A percentile compares a stretch with the other conserved stretches of the same genome.
Conservation (phyloP, 441 rosid species). For the Gossypium laxum region DNA sequence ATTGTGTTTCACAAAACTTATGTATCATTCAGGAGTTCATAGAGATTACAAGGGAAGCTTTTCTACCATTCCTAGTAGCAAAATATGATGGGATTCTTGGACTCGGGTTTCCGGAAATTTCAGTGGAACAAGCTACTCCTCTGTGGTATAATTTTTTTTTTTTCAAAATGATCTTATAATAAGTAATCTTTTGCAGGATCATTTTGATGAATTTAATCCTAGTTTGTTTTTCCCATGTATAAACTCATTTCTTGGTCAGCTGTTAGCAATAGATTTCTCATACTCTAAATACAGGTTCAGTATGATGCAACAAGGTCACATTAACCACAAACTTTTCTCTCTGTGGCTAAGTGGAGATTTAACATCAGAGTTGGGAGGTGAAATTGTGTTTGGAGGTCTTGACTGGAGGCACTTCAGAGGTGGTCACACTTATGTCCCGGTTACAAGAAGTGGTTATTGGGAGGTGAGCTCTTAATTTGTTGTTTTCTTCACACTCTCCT, state of each 20-base stretch:
- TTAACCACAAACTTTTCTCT: slow-evolving; percentile 40
- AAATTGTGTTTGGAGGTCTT: slow-evolving; percentile 55
- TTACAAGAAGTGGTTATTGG: slow-evolving; percentile 41
- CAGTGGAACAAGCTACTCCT: slow-evolving; percentile 37
- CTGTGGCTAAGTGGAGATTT: slow-evolving; percentile 47
- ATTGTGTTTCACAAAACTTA: slow-evolving; percentile 2
- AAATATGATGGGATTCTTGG: slow-evolving; percentile 51
- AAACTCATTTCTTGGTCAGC: neutral
- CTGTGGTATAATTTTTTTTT: slow-evolving; percentile 31
- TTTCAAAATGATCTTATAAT: neutral
- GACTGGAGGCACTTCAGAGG: slow-evolving; percentile 56
- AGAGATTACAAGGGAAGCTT: slow-evolving; percentile 39
- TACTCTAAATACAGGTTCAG: slow-evolving; percentile 33
- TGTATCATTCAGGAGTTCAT: slow-evolving; percentile 33
- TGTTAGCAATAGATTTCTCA: neutral
- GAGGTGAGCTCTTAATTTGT: slow-evolving; percentile 29
- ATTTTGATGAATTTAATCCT: neutral
- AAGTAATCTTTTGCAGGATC: neutral
- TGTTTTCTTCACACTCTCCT: neutral
- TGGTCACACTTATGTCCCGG: slow-evolving; percentile 42
- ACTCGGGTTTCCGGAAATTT: slow-evolving; percentile 40
- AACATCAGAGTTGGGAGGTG: slow-evolving; percentile 35
- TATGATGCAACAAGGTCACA: slow-evolving; percentile 42
- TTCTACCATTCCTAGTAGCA: slow-evolving; percentile 29
- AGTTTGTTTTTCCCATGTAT: neutral